Evolutionary conservation across 441 rosid genomes (phyloP).

Genomic region (Hypseocharis bilobata): DNA sequence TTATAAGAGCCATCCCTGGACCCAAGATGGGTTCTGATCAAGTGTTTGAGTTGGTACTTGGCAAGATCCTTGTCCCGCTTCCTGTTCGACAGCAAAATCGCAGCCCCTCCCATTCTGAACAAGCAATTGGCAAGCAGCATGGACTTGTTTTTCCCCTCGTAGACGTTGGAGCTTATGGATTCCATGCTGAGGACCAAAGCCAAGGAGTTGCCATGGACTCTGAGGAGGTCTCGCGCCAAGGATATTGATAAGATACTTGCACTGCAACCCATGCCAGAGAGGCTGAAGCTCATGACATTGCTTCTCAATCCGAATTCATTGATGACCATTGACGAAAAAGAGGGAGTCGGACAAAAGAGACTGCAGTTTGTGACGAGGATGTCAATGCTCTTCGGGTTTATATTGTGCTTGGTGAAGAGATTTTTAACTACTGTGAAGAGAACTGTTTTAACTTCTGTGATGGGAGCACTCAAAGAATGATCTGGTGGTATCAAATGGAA

Average conservation of each 20-base stretch:
- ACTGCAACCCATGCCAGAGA: neutral
- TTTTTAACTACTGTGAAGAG: neutral
- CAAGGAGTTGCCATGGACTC: neutral
- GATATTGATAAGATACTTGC: neutral
- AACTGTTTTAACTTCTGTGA: neutral
- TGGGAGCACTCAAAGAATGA: neutral
- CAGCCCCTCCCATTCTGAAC: conserved; percentile 1
- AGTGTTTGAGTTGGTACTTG: neutral
- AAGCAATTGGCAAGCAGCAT: neutral
- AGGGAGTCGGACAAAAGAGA: neutral
- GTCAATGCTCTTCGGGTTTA: neutral
- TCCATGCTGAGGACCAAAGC: neutral
- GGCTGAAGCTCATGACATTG: neutral
- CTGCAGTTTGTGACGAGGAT: neutral
- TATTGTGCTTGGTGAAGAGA: neutral
- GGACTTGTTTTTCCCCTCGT: neutral
- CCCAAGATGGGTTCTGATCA: neutral
- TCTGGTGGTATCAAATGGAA: neutral
- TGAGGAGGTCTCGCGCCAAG: neutral
- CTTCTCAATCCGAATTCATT: neutral
- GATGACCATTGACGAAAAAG: neutral
- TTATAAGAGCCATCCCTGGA: neutral
- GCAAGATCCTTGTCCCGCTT: neutral
- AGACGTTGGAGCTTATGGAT: neutral
- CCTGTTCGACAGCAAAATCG: neutral